A percentile compares a stretch with the other conserved stretches of the same genome.
Conservation (phyloP, 495 filamentous ascomycete species). For the Hyaloscypha variabilis region DNA sequence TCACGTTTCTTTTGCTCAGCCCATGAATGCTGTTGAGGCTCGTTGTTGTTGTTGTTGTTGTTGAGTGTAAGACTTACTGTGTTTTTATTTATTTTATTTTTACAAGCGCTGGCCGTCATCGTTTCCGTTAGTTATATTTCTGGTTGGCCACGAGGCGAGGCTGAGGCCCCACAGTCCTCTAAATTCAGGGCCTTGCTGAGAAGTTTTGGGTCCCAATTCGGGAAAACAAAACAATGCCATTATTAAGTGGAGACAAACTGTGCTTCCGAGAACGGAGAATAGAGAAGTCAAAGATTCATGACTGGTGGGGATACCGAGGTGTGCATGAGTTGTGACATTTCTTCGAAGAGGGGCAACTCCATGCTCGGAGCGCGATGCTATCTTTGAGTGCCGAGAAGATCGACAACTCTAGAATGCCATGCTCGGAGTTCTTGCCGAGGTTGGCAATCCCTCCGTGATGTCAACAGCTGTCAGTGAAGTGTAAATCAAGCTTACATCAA, state of each 20-base stretch:
- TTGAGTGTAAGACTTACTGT: too few relatives aligned
- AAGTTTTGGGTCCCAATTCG: background rate
- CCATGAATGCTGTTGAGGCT: too few relatives aligned
- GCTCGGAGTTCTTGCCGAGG: background rate
- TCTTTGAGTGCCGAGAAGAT: background rate
- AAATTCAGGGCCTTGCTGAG: background rate
- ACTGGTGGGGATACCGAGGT: background rate
- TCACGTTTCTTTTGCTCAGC: background rate
- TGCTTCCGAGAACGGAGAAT: background rate
- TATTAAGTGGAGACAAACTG: background rate
- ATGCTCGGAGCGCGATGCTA: background rate
- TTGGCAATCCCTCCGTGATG: background rate
- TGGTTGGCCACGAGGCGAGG: too few relatives aligned
- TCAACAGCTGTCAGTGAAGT: background rate
- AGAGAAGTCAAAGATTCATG: background rate
- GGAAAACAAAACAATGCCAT: background rate
- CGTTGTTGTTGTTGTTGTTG: too few relatives aligned
- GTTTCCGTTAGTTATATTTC: too few relatives aligned
- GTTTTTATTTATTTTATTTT: too few relatives aligned
- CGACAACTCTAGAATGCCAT: background rate
- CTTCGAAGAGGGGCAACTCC: background rate
- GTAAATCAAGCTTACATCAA: background rate
- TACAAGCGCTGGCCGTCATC: too few relatives aligned
- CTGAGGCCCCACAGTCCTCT: too few relatives aligned
- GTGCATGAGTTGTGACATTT: background rate